Evolutionary conservation across 768 basidiomycete species (phyloP).

Genomic region (Fibroporia radiculosa): DNA sequence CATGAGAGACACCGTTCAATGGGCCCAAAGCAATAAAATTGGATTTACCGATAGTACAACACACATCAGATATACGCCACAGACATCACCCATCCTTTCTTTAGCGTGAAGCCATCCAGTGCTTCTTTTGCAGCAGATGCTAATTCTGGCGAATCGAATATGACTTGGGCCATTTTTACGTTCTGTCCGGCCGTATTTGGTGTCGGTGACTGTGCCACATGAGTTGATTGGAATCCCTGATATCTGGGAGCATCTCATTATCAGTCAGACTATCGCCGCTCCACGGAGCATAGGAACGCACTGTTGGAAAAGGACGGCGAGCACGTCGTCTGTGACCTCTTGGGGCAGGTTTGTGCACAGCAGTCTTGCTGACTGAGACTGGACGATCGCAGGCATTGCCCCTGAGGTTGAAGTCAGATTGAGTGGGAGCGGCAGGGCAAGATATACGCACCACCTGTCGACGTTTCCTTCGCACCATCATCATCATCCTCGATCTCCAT

Average conservation of each 20-base stretch:
- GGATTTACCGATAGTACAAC: constrained; percentile 12
- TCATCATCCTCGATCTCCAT: constrained; percentile 96
- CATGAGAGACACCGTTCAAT: too few species aligned
- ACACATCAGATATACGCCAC: constrained; percentile 54
- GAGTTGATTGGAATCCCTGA: constrained; percentile 69
- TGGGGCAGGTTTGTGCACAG: constrained; percentile 83
- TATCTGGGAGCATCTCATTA: constrained; percentile 42
- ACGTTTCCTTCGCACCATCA: constrained; percentile 29
- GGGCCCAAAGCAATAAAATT: too few species aligned
- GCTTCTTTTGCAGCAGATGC: constrained; percentile 76
- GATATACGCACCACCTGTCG: constrained; percentile 15
- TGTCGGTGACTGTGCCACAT: constrained; percentile 62
- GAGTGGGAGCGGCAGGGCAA: background rate
- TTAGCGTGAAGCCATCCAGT: constrained; percentile 78
- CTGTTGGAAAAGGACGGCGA: constrained; percentile 89
- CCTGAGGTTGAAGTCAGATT: constrained; percentile 4
- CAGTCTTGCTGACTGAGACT: constrained; percentile 53
- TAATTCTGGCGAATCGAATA: constrained; percentile 69
- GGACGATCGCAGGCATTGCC: constrained; percentile 39
- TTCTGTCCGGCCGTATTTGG: constrained; percentile 56
- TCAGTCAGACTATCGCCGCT: background rate
- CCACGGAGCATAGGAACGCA: constrained; percentile 34
- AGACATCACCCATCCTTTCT: constrained; percentile 79
- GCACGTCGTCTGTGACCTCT: constrained; percentile 82
- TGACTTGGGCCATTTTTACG: constrained; percentile 74